Base-by-base conservation (phyloP, 2,329 filamentous ascomycete genomes). In the Xylaria sp. region DNA sequence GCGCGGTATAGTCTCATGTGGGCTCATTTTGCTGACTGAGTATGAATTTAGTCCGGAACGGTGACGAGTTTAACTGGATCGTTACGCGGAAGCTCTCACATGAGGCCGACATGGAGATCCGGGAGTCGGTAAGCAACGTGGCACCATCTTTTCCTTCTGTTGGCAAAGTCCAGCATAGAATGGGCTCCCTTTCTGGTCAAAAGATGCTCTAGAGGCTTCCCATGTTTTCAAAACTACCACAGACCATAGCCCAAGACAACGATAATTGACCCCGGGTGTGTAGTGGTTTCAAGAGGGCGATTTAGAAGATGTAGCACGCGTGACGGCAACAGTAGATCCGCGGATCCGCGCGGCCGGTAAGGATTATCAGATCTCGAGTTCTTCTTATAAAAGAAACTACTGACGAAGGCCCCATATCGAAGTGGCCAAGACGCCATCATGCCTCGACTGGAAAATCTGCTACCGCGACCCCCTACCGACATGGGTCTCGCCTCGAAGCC, bases 401-500 rank as follows among this genome's bases (percentile, higher is more conserved):
- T 63, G 20, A 66, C 42, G 2, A n/a, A 9, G 2, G 53, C n/a
- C 17, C 33, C 15, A 44, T 45, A 6, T 50, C 25, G 17, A 55
- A 67, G 79, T 86, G n/a, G 75, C 78, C 33, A 79, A 79, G 66
- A 85, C 81, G 9, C 77, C 79, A 27, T 73, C 76, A 2, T 81
- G 83, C 25, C 78, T 87, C 1, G 84, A 86, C 71, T 87, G 84
- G 84, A 86, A 85, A 69, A 82, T 87, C 27, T 84, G 84, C 50
- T 86, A 85, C 66, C 80, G 85, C 45, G 83, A 86, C 70, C 85
- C 84, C 0, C 77, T 85, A 10, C 81, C 84, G 0, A 83, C 79
- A 0, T 87, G 85, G 85, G 79, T 86, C 0, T 84, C 81, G 0
- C 66, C 59, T 25, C 75, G 77, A n/a, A 81, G 82, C 61, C 82